Evolutionary conservation across 129 eudicot species (phyloP), one percentile per base, ranked within the genome.

Genomic region (Flaveria ramosissima): DNA sequence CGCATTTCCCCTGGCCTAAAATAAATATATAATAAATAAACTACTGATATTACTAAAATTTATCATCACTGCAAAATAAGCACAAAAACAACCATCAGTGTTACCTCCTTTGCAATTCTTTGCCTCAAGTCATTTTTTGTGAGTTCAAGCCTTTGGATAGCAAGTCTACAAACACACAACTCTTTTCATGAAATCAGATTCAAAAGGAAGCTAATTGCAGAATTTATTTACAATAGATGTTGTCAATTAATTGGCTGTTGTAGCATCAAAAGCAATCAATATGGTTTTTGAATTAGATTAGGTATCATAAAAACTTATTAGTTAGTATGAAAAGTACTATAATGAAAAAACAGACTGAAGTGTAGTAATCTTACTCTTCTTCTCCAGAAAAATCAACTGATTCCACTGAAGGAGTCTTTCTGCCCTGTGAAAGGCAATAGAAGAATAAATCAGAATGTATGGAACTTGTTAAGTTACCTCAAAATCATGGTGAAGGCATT

Each of bases 1-100:
- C 30, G 96, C 96, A 72, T 94, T 94, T 75, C 97, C 98, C 78
- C 97, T 85, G 9, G 97, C 98, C 98, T 94, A 75, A 64, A 36
- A 74, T 43, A 85, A 24, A 72, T 27, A 21, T 59, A 53, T 15
- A 64, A 71, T 43, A 88, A 27, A 70, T 41, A 19, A 70, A 81
- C 61, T 12, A 63, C n/a, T 32, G 21, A 21, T 56, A 67, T 68
- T 59, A 80, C 16, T 19, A 9, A 57, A 59, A 45, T 45, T 6
- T n/a, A 27, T 60, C 26, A 19, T 48, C 19, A 24, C 2, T 53
- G 43, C 71, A 73, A 16, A 71, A 59, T 69, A 70, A 73, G 14
- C 78, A 67, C 17, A 23, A 72, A 76, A 47, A 53, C 36, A 43
- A 60, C 26, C 46, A 59, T n/a, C 1, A 52, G 16, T 43, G n/a